Conservation (phyloP, 2,329 filamentous ascomycete genomes). For the Didymosphaeria variabile region DNA sequence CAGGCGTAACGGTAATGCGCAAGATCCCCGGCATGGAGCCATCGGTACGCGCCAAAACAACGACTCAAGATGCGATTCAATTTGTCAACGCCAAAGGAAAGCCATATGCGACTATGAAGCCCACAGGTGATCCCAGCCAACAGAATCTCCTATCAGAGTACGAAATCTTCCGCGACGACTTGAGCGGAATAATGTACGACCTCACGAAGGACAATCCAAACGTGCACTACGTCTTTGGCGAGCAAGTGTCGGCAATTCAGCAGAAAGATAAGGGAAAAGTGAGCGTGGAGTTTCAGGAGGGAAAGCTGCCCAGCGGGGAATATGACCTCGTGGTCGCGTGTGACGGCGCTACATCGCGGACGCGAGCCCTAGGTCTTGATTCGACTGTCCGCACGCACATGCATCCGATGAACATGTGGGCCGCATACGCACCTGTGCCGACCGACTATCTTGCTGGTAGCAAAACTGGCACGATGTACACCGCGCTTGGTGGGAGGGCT, state of each 20-base stretch:
- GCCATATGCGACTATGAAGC: conserved; percentile 31
- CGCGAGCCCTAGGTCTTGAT: conserved; percentile 21
- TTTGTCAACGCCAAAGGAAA: conserved; percentile 37
- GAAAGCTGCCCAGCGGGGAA: conserved; percentile 23
- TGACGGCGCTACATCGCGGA: conserved; percentile 29
- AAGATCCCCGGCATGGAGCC: conserved; percentile 48
- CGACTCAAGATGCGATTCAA: conserved; percentile 47
- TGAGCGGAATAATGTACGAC: conserved; percentile 41
- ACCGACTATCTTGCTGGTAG: conserved; percentile 14
- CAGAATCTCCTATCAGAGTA: conserved; percentile 28
- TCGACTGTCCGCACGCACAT: conserved; percentile 20
- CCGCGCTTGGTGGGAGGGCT: conserved; percentile 42
- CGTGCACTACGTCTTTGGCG: conserved; percentile 32
- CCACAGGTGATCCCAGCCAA: conserved; percentile 37
- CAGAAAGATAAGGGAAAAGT: conserved; percentile 18
- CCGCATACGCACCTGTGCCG: conserved; percentile 21
- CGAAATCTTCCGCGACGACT: conserved; percentile 34
- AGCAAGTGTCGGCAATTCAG: conserved; percentile 19
- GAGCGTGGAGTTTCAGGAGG: conserved; percentile 33
- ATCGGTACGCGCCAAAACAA: conserved; percentile 40
- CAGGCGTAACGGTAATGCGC: conserved; percentile 50
- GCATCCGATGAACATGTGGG: conserved; percentile 19
- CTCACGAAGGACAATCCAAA: conserved; percentile 24
- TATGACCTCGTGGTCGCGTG: conserved; percentile 31
- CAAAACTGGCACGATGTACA: conserved; percentile 23